These are phyloP conservation scores for Cudoniella acicularis DNA, from an alignment of 495 filamentous ascomycete species.

Conservation along the genomic window DNA sequence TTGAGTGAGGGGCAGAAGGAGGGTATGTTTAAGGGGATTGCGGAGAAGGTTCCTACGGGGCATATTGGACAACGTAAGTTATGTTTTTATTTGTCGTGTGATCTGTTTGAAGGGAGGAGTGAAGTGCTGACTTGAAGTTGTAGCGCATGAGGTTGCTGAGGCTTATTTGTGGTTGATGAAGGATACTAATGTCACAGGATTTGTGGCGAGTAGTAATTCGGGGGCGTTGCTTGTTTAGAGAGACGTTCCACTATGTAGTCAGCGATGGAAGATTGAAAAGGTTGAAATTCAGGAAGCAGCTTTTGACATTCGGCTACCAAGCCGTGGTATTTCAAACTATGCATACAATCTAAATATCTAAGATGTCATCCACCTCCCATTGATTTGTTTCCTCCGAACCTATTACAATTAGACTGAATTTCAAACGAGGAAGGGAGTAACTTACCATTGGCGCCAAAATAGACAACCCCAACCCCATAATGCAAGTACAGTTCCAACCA, in stretches of 20 bases:
- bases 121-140: background rate
- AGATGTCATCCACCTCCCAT: conserved; percentile 39
- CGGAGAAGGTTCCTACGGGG: conserved; percentile 36
- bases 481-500: conserved; percentile 77
- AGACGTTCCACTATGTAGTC: too few species aligned
- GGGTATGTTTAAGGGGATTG: conserved; percentile 27
- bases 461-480: conserved; percentile 67
- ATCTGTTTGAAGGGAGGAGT: background rate
- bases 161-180: conserved; percentile 63
- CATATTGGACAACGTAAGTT: conserved; percentile 33
- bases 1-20: conserved; percentile 28
- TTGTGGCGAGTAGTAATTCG: conserved; percentile 16
- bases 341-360: conserved; percentile 13
- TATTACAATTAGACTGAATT: conserved; percentile 22
- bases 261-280: too few species aligned
- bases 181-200: conserved; percentile 51
- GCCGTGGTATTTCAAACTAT: background rate
- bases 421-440: conserved; percentile 13
- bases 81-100: background rate
- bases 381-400: conserved; percentile 52
- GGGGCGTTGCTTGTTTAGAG: conserved; percentile 11
- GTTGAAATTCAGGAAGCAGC: too few species aligned
- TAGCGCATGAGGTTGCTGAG: conserved; percentile 57
- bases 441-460: conserved; percentile 84
- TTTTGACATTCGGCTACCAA: background rate